A percentile compares a stretch with the other conserved stretches of the same genome.
Evolutionary conservation across 2,329 filamentous ascomycete genomes (phyloP).

Genomic region (Dactylellina leptospora): DNA sequence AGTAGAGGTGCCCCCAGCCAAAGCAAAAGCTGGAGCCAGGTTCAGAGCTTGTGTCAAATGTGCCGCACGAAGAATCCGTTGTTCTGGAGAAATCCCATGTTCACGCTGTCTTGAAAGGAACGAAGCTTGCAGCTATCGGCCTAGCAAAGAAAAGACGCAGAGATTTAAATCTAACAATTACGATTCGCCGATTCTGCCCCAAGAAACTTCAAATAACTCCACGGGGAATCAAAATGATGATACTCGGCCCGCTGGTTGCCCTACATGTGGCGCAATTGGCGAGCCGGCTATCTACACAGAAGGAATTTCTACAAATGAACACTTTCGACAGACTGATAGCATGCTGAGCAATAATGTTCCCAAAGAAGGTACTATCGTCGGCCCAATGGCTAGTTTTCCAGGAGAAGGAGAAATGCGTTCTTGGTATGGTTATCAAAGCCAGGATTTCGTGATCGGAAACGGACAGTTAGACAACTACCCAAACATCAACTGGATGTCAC

Average conservation of each 20-base stretch:
- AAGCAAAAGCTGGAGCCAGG: neutral
- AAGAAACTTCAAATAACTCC: neutral
- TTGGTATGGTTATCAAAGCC: neutral
- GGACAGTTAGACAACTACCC: neutral
- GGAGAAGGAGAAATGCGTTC: neutral
- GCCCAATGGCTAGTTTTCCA: neutral
- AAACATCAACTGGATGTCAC: constrained; percentile 1
- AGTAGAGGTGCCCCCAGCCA: neutral
- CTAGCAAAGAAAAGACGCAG: neutral
- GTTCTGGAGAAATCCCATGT: neutral
- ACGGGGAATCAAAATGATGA: too few species aligned
- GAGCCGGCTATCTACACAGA: too few species aligned
- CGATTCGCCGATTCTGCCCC: neutral
- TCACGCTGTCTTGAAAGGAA: neutral
- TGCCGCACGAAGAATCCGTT: neutral
- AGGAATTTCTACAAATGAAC: too few species aligned
- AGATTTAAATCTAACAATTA: neutral
- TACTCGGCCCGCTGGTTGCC: too few species aligned
- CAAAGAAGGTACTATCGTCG: neutral
- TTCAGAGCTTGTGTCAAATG: neutral
- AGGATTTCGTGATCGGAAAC: neutral
- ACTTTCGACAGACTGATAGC: too few species aligned
- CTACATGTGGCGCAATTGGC: too few species aligned
- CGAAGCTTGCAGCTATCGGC: neutral
- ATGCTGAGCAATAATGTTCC: neutral